Percentiles rank a stretch among this genome's conserved stretches.
Conservation (phyloP, 352 stramenopile species). For the Phytophthora pseudosyringae region DNA sequence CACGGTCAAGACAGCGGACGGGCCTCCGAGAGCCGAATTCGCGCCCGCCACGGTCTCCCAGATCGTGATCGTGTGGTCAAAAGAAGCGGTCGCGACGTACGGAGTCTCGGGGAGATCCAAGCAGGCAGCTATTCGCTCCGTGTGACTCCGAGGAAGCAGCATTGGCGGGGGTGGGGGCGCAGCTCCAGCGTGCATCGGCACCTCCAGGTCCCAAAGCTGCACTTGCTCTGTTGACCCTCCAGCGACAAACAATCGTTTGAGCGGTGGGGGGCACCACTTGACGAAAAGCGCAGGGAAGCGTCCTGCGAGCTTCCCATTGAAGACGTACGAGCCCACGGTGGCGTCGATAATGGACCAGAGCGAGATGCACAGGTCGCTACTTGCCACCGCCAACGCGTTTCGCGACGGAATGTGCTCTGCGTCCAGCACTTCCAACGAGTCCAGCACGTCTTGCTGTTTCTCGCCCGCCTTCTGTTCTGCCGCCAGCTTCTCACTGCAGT, state of each 20-base stretch:
- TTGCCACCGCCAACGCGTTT: conserved; percentile 63
- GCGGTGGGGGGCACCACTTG: conserved; percentile 56
- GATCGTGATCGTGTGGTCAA: conserved; percentile 78
- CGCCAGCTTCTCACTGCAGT: conserved; percentile 52
- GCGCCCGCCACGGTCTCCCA: conserved; percentile 60
- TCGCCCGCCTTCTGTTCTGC: conserved; percentile 42
- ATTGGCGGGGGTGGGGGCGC: conserved; percentile 36
- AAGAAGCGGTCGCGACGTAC: conserved; percentile 75
- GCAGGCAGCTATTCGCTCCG: conserved; percentile 60
- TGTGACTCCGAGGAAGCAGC: conserved; percentile 40
- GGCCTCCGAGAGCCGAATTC: conserved; percentile 27
- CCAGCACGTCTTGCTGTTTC: conserved; percentile 34
- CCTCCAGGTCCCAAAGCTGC: conserved; percentile 77
- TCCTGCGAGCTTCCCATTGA: conserved; percentile 62
- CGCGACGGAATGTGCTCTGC: conserved; percentile 59
- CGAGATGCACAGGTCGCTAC: conserved; percentile 60
- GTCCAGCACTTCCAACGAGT: conserved; percentile 54
- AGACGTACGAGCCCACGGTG: conserved; percentile 64
- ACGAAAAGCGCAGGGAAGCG: conserved; percentile 56
- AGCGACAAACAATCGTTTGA: conserved; percentile 59
- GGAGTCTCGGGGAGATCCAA: conserved; percentile 60
- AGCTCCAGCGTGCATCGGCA: conserved; percentile 35
- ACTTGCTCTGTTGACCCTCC: conserved; percentile 45
- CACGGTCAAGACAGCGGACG: conserved; percentile 40
- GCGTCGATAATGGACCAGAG: conserved; percentile 76